These are phyloP conservation scores for Thelephora aurantiotincta DNA, from an alignment of 768 basidiomycete genomes.

Conservation along the genomic window DNA sequence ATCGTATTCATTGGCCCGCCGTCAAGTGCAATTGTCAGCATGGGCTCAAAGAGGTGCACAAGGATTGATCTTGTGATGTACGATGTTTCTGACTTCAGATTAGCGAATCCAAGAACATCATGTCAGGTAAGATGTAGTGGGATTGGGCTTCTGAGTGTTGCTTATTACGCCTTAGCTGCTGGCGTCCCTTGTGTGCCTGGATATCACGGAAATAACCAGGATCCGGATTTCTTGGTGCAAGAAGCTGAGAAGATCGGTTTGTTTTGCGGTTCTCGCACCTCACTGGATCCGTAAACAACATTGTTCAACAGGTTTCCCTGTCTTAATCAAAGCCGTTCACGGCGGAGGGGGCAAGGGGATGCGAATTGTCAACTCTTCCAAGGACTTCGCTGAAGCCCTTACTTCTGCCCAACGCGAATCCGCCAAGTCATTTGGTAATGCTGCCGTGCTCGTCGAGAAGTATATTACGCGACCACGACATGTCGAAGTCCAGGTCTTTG, in stretches of 20 bases:
- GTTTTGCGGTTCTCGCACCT: neutral
- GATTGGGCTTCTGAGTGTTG: neutral
- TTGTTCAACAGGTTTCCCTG: conserved; percentile 52
- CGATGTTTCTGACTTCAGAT: neutral
- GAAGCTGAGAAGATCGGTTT: conserved; percentile 61
- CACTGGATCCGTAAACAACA: neutral
- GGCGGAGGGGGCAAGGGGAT: conserved; percentile 96
- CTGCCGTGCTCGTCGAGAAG: conserved; percentile 78
- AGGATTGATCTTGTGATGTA: neutral
- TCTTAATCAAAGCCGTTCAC: conserved; percentile 92
- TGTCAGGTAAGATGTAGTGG: conserved; percentile 41
- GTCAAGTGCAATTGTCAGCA: conserved; percentile 73
- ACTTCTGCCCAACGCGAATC: conserved; percentile 86
- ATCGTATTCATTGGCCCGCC: conserved; percentile 90
- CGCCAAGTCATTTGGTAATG: conserved; percentile 75
- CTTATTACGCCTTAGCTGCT: conserved; percentile 35
- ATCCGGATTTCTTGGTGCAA: conserved; percentile 49
- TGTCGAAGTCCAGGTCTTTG: conserved; percentile 92
- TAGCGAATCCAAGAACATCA: conserved; percentile 92
- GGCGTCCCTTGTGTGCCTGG: conserved; percentile 90
- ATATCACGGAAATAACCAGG: conserved; percentile 79
- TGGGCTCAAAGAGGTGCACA: conserved; percentile 85
- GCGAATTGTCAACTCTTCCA: conserved; percentile 59
- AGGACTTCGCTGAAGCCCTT: conserved; percentile 67
- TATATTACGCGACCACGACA: conserved; percentile 81